Base-by-base conservation (phyloP, 2,329 filamentous ascomycete genomes). In the Paecilomyces formosus region DNA sequence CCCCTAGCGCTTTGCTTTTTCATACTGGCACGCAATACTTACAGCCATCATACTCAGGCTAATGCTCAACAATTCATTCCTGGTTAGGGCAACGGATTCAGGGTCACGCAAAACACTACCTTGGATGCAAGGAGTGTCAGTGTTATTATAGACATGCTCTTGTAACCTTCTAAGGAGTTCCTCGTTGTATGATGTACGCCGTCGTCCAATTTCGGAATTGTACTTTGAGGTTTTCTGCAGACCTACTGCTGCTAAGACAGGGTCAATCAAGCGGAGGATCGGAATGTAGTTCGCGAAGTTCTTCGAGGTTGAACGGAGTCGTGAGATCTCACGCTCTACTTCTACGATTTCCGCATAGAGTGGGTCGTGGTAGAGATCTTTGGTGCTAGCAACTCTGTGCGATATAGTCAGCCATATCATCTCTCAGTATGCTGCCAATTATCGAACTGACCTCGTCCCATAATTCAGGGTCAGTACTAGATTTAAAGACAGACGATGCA, bases 281-380 rank as follows among this genome's bases (percentile, higher is more conserved):
- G 62, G 62, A 31, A 63, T 58, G 26, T 63, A 63, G 55, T 63
- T 59, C 2, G 51, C 54, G 22, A 60, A 39, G 45, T 62, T 61
- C 21, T 56, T 57, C 8, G 60, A 57, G 30, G 60, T 62, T n/a
- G 56, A 58, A 15, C 60, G 60, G 26, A 61, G 59, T 30, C 54
- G 58, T 18, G 56, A 57, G n/a, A 63, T 54, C 35, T 59, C 56
- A 2, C 28, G 45, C 50, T 63, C 62, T 5, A 63, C 60, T 22
- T 60, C 54, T 24, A 57, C 57, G 52, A 63, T 61, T 57, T 60
- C 58, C 1, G 49, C 55, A 15, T 58, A 56, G 24, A 60, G 51
- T 1, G 58, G 35, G 50, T 58, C 54, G 24, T 56, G 53, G 6
- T 55, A 53, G 26, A 60, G 55, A 33, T 54, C 54, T 54, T 58